These are phyloP conservation scores for Ceratocystis lukuohia DNA, from an alignment of 2,329 filamentous ascomycete genomes.

Conservation along the genomic window DNA sequence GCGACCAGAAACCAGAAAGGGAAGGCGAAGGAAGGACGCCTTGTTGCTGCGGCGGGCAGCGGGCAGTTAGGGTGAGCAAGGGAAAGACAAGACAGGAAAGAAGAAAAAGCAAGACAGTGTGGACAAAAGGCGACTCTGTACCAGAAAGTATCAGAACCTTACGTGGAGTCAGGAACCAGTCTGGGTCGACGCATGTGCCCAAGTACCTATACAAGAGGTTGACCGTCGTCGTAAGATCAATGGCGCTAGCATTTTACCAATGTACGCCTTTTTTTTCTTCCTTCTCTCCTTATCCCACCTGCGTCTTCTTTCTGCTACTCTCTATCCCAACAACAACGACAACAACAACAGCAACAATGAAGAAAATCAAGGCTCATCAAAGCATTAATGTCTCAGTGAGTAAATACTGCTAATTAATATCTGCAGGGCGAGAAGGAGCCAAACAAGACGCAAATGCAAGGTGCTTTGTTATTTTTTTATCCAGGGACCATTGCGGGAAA, in stretches of 20 bases:
- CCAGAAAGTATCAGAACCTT: not conserved
- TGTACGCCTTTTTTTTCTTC: not conserved
- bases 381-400: not conserved
- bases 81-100: not conserved
- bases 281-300: not conserved
- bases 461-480: not conserved
- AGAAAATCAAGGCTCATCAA: not conserved
- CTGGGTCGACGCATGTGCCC: not conserved
- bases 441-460: not conserved
- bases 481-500: not conserved
- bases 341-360: not conserved
- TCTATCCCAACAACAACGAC: not conserved
- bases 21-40: conserved; percentile 2
- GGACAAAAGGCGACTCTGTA: not conserved
- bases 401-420: not conserved
- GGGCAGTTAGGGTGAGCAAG: not conserved
- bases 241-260: not conserved
- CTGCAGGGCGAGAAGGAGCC: not conserved
- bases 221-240: not conserved
- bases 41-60: conserved; percentile 7
- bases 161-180: not conserved
- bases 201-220: conserved; percentile 4
- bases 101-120: not conserved
- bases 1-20: not conserved
- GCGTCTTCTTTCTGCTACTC: not conserved